Base-by-base conservation (phyloP, 495 filamentous ascomycete species). In the Sphaerosporella brunnea region DNA sequence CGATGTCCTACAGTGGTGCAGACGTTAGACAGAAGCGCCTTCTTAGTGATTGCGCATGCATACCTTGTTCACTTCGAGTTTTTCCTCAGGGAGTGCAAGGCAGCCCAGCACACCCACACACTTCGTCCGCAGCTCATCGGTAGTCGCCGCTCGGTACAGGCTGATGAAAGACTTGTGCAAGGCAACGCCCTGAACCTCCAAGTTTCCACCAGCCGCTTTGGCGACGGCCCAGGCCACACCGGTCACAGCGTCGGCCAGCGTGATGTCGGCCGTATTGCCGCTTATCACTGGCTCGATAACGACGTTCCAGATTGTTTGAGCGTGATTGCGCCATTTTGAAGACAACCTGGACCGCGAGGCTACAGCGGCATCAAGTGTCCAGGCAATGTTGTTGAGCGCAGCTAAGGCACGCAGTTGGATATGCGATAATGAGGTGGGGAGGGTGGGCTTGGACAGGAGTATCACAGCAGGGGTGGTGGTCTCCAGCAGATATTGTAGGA, bases 221-320 rank as follows among this genome's bases (percentile, higher is more conserved):
- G 74, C 55, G 18, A 79, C 47, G 20, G 73, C 74, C 74, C 75
- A 78, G 5, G 75, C 71, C n/a, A 79, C 64, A 50, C 73, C 71
- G 15, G 70, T 70, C 23, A 75, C 64, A 15, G 67, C 62, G 0
- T 73, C 68, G 5, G 75, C 75, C 10, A 78, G 64, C n/a, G 63
- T 60, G 23, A 77, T 59, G 53, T 79, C 73, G 42, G 72, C 73
- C 9, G 69, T 76, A 48, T 77, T 71, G 13, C 67, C 66, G 5
- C 63, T 63, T 8, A 79, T 60, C 28, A 78, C 66, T 4, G 72
- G 68, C 2, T 60, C 55, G 48, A 79, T 56, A 20, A 66, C 53
- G 41, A 66, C 62, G 36, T 55, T 48, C 74, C 75, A 79, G 36
- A 77, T 70, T 25, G 62, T 60, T 45, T 68, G 62, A 4, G 71